Percentiles rank a stretch among this genome's conserved stretches.
Evolutionary conservation across 768 basidiomycete genomes (phyloP).

Genomic region (Boletus barrowsii): DNA sequence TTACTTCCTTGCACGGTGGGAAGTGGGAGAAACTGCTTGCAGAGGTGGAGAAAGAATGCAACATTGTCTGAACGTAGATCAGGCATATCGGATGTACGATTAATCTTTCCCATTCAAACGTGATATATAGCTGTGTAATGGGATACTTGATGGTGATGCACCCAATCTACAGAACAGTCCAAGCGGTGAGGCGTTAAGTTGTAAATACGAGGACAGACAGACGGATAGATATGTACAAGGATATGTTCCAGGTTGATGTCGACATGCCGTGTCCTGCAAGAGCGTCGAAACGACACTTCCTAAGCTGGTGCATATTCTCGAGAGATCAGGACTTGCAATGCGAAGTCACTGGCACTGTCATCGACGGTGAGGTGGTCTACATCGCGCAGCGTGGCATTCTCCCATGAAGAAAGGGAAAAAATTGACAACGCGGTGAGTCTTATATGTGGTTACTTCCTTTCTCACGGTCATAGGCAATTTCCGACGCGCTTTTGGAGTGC

Average conservation of each 20-base stretch:
- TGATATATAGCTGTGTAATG: no score
- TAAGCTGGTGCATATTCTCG: conserved; percentile 53
- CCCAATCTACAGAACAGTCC: no score
- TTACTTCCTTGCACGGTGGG: conserved; percentile 25
- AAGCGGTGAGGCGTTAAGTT: no score
- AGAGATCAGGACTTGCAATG: conserved; percentile 51
- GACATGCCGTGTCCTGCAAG: conserved; percentile 59
- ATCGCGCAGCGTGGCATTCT: conserved; percentile 67
- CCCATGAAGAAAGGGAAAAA: conserved; percentile 36
- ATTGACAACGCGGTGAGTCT: background rate
- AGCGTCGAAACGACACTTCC: conserved; percentile 61
- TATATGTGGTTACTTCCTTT: conserved; percentile 27
- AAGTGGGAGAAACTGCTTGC: conserved; percentile 25
- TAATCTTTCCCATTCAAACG: background rate
- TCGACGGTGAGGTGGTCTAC: conserved; percentile 49
- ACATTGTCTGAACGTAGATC: background rate
- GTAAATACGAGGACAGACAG: background rate
- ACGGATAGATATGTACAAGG: background rate
- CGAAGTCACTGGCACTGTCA: conserved; percentile 62
- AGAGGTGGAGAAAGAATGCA: conserved; percentile 27
- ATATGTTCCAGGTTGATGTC: conserved; percentile 55
- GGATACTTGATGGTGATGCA: no score
- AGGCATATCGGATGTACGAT: background rate
- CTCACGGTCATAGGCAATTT: conserved; percentile 34
- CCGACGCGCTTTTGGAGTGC: background rate